Evolutionary conservation across 768 basidiomycete species (phyloP).

Genomic region (Kondoa subrosea): DNA sequence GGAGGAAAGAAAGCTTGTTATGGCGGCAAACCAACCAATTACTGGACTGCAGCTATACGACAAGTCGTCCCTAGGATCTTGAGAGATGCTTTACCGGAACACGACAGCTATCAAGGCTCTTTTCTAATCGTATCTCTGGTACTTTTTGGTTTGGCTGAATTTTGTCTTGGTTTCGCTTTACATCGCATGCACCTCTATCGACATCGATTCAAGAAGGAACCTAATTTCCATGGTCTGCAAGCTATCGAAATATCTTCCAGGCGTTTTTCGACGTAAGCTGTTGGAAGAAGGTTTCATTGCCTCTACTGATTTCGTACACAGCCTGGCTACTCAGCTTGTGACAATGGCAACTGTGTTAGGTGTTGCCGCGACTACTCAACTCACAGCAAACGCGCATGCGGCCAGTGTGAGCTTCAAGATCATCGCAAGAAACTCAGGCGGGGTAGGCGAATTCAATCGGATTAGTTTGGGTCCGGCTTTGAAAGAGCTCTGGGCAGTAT

Average conservation of each 20-base stretch:
- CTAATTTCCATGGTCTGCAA: background rate
- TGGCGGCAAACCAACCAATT: background rate
- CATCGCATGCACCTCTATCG: background rate
- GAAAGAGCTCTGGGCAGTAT: background rate
- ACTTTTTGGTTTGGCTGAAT: background rate
- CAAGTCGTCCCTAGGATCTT: background rate
- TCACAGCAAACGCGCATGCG: background rate
- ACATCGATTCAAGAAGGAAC: background rate
- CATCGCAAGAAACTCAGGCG: background rate
- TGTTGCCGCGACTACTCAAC: background rate
- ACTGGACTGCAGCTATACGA: background rate
- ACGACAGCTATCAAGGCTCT: background rate
- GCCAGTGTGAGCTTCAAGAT: background rate
- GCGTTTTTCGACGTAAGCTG: background rate
- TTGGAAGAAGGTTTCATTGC: background rate
- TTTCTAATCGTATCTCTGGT: background rate
- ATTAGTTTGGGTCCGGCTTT: background rate
- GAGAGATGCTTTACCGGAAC: background rate
- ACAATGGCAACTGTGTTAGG: background rate
- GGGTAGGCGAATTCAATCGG: background rate
- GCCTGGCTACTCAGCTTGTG: background rate
- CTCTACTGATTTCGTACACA: background rate
- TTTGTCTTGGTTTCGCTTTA: background rate
- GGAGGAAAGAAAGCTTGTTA: background rate
- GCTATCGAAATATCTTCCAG: background rate